Percentiles rank a stretch among this genome's conserved stretches.
These are phyloP conservation scores for Monosporascus sp. DNA, from an alignment of 2,329 filamentous ascomycete genomes.

Conservation along the genomic window DNA sequence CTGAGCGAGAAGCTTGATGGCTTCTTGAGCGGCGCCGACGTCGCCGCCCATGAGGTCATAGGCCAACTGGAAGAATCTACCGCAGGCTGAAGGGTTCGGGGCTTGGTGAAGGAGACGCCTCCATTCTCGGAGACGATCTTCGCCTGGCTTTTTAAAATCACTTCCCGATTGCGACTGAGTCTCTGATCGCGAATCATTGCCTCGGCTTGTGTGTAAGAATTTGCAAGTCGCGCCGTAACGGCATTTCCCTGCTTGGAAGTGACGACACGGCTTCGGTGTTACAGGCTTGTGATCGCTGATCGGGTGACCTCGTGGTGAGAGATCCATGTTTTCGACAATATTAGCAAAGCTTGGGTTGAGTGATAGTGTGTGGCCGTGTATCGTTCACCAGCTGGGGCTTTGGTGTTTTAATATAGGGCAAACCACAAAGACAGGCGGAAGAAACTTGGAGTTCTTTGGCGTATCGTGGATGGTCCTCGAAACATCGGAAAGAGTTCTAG, in stretches of 20 bases:
- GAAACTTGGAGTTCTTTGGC: no score
- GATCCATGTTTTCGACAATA: no score
- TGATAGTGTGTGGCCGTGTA: no score
- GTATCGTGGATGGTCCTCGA: no score
- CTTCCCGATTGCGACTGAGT: not conserved
- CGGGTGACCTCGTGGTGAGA: no score
- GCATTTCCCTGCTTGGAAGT: constrained; percentile 30
- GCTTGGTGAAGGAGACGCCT: constrained; percentile 10
- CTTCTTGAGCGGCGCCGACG: constrained; percentile 23
- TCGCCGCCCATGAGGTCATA: constrained; percentile 27
- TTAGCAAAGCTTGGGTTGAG: no score
- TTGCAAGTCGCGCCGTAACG: not conserved
- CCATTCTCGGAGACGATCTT: constrained; percentile 44
- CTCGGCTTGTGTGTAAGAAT: not conserved
- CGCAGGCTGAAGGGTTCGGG: not conserved
- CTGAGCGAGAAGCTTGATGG: constrained; percentile 21
- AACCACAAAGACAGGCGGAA: no score
- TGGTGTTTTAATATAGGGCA: no score
- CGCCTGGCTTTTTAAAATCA: constrained; percentile 30
- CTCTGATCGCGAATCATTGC: not conserved
- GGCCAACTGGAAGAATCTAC: constrained; percentile 26
- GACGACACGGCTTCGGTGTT: constrained; percentile 11
- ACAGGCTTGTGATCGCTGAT: no score
- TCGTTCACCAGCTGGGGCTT: no score
- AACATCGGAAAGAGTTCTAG: no score